Percentiles rank a stretch among this genome's conserved stretches.
Evolutionary conservation across 331 rosid species (phyloP).

Genomic region (Prunus yedoensis): DNA sequence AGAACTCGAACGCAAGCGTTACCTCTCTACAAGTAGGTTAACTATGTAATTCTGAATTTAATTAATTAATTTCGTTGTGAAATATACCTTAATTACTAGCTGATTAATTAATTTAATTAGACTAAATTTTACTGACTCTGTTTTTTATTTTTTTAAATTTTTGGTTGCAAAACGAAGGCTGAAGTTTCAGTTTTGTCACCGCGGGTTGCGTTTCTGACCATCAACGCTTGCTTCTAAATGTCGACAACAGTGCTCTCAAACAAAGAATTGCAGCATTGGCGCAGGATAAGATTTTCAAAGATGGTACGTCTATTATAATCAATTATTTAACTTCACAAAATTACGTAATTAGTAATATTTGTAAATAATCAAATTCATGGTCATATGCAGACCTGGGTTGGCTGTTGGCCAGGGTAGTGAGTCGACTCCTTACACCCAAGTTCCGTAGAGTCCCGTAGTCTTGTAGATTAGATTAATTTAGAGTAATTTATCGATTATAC

Average conservation of each 20-base stretch:
- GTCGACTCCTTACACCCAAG: too few species aligned
- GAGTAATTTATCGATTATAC: too few species aligned
- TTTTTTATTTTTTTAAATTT: neutral
- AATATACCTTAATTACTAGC: too few species aligned
- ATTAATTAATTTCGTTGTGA: too few species aligned
- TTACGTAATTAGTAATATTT: neutral
- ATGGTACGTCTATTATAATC: conserved; percentile 41
- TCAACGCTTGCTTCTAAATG: conserved; percentile 91
- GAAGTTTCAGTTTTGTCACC: conserved; percentile 95
- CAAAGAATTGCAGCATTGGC: conserved; percentile 99
- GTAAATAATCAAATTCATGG: too few species aligned
- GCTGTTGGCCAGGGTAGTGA: too few species aligned
- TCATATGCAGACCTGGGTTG: neutral
- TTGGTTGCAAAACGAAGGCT: conserved; percentile 44
- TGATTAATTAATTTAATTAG: too few species aligned
- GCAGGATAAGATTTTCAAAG: conserved; percentile 94
- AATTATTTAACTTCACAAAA: neutral
- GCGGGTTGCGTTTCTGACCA: conserved; percentile 95
- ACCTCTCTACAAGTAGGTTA: conserved; percentile 78
- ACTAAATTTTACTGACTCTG: neutral
- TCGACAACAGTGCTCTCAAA: conserved; percentile 96
- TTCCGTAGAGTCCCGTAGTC: too few species aligned
- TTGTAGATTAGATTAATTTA: too few species aligned
- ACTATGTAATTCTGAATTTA: neutral
- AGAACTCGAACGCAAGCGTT: conserved; percentile 91